Conservation (phyloP, 164 flowering plant species). For the Echeveria elegans region DNA sequence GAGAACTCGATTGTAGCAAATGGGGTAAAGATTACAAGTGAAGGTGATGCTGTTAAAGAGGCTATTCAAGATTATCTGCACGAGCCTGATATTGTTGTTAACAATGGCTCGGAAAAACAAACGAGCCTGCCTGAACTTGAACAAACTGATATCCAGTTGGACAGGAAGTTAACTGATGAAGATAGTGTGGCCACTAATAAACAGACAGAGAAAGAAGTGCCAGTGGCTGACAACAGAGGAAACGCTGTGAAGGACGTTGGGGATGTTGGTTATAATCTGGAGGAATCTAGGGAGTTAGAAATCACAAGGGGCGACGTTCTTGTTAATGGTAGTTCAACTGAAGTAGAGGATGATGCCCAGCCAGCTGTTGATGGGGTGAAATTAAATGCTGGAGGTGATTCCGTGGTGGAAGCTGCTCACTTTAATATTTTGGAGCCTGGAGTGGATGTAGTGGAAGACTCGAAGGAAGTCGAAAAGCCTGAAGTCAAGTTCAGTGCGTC, state of each 20-base stretch:
- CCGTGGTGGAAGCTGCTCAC: constrained; percentile 17
- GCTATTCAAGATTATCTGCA: not conserved
- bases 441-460: constrained; percentile 22
- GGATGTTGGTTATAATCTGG: no score
- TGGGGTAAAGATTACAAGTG: not conserved
- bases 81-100: not conserved
- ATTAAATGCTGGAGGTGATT: constrained; percentile 18
- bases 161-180: not conserved
- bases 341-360: constrained; percentile 3
- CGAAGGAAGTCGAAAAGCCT: constrained; percentile 15
- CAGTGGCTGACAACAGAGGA: not conserved
- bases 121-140: not conserved
- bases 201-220: not conserved
- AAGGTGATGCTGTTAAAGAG: not conserved
- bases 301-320: no score
- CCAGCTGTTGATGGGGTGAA: constrained; percentile 12
- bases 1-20: not conserved
- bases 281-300: no score
- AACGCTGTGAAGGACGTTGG: not conserved
- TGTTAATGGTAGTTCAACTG: not conserved
- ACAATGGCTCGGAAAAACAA: not conserved
- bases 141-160: not conserved
- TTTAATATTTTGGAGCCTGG: constrained; percentile 13
- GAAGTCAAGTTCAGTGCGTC: constrained; percentile 17
- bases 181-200: not conserved